Percentiles rank a stretch among this genome's conserved stretches.
Evolutionary conservation across 164 flowering plant species (phyloP).

Genomic region (Kingdonia uniflora): DNA sequence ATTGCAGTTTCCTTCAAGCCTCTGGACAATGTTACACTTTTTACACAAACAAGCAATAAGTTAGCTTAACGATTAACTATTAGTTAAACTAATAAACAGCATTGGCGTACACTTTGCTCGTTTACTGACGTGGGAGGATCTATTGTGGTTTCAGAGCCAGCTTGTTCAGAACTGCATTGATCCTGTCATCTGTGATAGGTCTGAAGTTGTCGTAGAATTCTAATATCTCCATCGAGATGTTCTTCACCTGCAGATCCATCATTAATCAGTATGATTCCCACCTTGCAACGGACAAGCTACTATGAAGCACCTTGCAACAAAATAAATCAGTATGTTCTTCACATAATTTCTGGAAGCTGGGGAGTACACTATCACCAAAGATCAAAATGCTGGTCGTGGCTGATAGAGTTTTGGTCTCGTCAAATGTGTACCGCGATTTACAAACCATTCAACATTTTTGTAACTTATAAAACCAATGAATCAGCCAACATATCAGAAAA

Average conservation of each 20-base stretch:
- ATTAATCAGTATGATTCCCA: not conserved
- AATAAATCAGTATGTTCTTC: not conserved
- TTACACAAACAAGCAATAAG: no score
- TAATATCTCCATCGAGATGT: conserved; percentile 87
- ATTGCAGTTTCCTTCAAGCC: not conserved
- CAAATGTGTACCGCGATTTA: no score
- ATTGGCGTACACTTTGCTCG: no score
- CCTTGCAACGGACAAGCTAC: not conserved
- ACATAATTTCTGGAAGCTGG: not conserved
- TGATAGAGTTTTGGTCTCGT: no score
- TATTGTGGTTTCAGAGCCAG: conserved; percentile 30
- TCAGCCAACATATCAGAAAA: not conserved
- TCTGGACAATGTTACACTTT: no score
- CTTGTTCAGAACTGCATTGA: conserved; percentile 55
- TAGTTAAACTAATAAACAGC: no score
- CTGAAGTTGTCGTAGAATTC: conserved; percentile 77
- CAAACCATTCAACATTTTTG: no score
- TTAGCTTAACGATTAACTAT: no score
- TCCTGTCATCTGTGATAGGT: conserved; percentile 46
- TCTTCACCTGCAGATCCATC: conserved; percentile 54
- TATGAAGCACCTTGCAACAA: not conserved
- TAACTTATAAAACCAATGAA: no score
- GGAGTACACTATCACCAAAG: no score
- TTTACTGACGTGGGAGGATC: not conserved
- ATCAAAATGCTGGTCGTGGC: no score